Evolutionary conservation across 2,329 filamentous ascomycete genomes (phyloP).

Genomic region (Ophiostoma sp.): DNA sequence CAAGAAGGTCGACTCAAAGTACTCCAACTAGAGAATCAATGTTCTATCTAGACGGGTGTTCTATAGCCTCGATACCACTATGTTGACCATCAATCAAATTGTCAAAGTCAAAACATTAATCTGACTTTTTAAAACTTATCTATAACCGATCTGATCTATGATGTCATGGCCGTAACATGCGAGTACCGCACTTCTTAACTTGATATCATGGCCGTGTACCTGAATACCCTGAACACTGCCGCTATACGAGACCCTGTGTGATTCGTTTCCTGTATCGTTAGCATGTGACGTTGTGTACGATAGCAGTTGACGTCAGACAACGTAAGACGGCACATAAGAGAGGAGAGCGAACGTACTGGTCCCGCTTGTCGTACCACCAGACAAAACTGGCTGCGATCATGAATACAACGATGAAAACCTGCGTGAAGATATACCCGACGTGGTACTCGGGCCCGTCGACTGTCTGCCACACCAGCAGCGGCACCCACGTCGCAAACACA

Average conservation of each 20-base stretch:
- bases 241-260: no score
- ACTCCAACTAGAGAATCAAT: slow-evolving; percentile 27
- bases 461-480: slow-evolving; percentile 25
- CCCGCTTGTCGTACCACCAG: slow-evolving; percentile 19
- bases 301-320: background rate
- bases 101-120: background rate
- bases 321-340: background rate
- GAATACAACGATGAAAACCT: slow-evolving; percentile 18
- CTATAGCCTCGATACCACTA: background rate
- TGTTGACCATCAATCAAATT: background rate
- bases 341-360: slow-evolving; percentile 15
- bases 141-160: background rate
- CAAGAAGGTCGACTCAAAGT: slow-evolving; percentile 36
- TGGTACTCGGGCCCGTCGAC: slow-evolving; percentile 11
- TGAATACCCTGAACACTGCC: no score
- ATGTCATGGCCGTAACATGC: no score
- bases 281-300: background rate
- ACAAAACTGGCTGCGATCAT: slow-evolving; percentile 4
- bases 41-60: background rate
- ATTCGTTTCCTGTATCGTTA: background rate
- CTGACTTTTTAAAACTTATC: background rate
- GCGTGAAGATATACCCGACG: slow-evolving; percentile 13
- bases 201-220: no score
- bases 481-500: slow-evolving; percentile 29
- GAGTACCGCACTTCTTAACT: no score